These are phyloP conservation scores for Candida khao-thaluensis DNA, from an alignment of 805 yeast genomes.

Conservation along the genomic window DNA sequence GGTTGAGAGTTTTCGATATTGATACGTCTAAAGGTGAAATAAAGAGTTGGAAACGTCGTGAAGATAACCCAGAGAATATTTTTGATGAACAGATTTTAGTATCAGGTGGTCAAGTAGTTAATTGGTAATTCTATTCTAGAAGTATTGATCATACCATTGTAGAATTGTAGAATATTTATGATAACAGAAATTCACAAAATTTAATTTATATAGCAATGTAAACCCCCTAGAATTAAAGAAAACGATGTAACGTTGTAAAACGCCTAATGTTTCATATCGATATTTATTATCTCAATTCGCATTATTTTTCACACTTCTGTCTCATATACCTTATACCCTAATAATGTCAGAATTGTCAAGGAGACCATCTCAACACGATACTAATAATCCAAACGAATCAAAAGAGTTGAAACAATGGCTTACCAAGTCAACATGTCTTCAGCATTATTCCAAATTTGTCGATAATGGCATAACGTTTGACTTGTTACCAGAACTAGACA, in stretches of 20 bases:
- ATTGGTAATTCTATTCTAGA: constrained; percentile 7
- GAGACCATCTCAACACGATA: constrained; percentile 5
- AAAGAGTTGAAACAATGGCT: constrained; percentile 38
- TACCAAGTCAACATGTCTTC: constrained; percentile 33
- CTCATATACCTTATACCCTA: not conserved
- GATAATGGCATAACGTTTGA: constrained; percentile 58
- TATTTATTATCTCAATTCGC: not conserved
- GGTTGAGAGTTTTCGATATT: constrained; percentile 70
- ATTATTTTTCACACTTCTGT: not conserved
- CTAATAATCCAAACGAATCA: constrained; percentile 2
- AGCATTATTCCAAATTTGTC: constrained; percentile 30
- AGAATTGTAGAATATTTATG: too few relatives aligned
- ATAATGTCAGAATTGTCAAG: constrained; percentile 1
- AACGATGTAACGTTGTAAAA: too few relatives aligned
- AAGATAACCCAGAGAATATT: constrained; percentile 39
- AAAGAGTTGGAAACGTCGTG: constrained; percentile 71
- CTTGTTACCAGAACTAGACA: constrained; percentile 59
- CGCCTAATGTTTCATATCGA: constrained; percentile 3
- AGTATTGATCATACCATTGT: too few relatives aligned
- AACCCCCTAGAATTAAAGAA: too few relatives aligned
- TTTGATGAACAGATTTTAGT: constrained; percentile 56
- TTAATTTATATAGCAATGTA: too few relatives aligned
- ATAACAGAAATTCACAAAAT: too few relatives aligned
- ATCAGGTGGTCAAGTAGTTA: constrained; percentile 43
- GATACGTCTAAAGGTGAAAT: constrained; percentile 50